A percentile compares a stretch with the other conserved stretches of the same genome.
Conservation (phyloP, 2,329 filamentous ascomycete species). For the Tolypocladium tropicale region DNA sequence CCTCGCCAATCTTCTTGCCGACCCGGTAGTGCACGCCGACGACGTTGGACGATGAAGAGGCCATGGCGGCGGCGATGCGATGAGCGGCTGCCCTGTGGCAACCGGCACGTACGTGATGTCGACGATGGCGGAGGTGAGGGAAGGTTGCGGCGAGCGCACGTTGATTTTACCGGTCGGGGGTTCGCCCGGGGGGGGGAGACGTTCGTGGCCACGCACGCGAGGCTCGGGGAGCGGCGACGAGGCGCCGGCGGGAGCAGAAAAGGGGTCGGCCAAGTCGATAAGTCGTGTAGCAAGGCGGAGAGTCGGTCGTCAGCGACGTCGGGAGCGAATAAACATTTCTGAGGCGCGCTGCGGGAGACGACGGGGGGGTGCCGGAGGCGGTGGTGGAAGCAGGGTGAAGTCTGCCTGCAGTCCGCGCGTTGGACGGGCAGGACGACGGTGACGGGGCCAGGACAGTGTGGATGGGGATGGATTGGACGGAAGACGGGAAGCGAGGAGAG, state of each 20-base stretch:
- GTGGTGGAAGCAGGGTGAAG: neutral
- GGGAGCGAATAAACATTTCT: slow-evolving; percentile 11
- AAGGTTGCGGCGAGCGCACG: neutral
- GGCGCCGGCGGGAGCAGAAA: slow-evolving; percentile 6
- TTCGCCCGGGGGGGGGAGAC: slow-evolving; percentile 3
- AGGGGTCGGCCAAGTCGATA: slow-evolving; percentile 5
- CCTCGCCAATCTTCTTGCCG: slow-evolving; percentile 98
- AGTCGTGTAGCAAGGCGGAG: slow-evolving; percentile 6
- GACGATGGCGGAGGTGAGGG: neutral
- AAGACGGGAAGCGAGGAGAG: neutral
- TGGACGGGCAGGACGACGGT: neutral
- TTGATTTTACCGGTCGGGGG: slow-evolving; percentile 4
- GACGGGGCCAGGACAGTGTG: neutral
- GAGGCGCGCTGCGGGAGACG: slow-evolving; percentile 3
- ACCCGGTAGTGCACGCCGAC: slow-evolving; percentile 98
- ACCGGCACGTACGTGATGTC: neutral
- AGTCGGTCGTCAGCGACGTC: slow-evolving; percentile 10
- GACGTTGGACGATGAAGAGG: slow-evolving; percentile 88
- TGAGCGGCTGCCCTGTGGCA: slow-evolving; percentile 2
- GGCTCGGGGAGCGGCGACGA: slow-evolving; percentile 9
- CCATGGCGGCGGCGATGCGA: slow-evolving; percentile 47
- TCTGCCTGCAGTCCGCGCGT: neutral
- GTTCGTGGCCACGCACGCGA: slow-evolving; percentile 4
- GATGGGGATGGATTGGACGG: slow-evolving; percentile 1
- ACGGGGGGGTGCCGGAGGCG: neutral